Evolutionary conservation across 1,139 yeast genomes (phyloP).

Genomic region (Pneumocystis jirovecii): DNA sequence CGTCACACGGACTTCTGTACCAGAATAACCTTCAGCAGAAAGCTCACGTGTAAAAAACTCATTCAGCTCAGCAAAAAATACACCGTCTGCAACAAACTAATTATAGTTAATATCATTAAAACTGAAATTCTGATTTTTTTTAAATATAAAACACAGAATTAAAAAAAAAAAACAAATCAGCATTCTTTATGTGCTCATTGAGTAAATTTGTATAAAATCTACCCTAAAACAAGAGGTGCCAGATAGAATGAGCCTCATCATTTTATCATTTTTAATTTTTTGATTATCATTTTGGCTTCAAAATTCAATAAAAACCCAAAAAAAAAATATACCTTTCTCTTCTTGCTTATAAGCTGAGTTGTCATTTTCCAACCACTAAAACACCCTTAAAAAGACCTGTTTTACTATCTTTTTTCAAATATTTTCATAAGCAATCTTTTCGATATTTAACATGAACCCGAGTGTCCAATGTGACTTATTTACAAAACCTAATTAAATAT

Average conservation of each 20-base stretch:
- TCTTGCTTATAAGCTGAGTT: background rate
- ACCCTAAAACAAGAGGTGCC: slow-evolving; percentile 10
- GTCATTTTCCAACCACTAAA: background rate
- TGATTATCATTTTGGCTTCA: background rate
- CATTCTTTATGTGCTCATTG: background rate
- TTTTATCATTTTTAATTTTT: background rate
- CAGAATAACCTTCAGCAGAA: slow-evolving; percentile 99
- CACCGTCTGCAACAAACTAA: slow-evolving; percentile 89
- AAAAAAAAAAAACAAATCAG: background rate
- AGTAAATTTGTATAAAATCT: background rate
- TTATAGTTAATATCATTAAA: slow-evolving; percentile 31
- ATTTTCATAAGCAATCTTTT: background rate
- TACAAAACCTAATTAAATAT: background rate
- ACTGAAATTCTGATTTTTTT: background rate
- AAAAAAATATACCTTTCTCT: slow-evolving; percentile 6
- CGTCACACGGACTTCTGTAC: slow-evolving; percentile 98
- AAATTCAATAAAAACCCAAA: background rate
- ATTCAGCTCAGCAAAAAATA: slow-evolving; percentile 99
- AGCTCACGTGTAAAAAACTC: slow-evolving; percentile 99
- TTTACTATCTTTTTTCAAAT: background rate
- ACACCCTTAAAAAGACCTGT: background rate
- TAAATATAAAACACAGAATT: background rate
- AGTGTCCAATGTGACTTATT: background rate
- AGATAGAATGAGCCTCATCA: slow-evolving; percentile 6
- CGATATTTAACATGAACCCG: background rate